These are phyloP conservation scores for Cerioporus squamosus DNA, from an alignment of 1,284 basidiomycete genomes.

Conservation along the genomic window DNA sequence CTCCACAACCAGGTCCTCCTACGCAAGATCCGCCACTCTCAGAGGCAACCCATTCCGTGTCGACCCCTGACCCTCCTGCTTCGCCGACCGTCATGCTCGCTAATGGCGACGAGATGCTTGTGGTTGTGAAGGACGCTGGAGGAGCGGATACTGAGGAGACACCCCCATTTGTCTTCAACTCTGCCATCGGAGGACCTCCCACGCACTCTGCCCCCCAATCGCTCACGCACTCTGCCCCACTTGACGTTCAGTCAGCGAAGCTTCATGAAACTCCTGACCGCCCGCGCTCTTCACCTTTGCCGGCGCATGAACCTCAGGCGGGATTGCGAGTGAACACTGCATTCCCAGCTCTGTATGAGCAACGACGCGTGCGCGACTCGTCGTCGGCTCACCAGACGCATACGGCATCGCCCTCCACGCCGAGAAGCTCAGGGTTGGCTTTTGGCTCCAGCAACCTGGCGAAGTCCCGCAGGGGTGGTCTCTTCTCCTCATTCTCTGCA, in stretches of 20 bases:
- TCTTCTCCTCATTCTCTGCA: background rate
- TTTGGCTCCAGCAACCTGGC: background rate
- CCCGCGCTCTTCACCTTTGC: too few relatives aligned
- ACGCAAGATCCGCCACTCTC: too few relatives aligned
- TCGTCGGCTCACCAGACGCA: background rate
- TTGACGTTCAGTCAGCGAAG: too few relatives aligned
- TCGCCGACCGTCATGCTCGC: conserved; percentile 1
- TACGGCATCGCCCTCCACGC: background rate
- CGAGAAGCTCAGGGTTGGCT: background rate
- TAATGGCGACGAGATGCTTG: background rate
- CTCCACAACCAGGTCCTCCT: too few relatives aligned
- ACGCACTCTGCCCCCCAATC: too few relatives aligned
- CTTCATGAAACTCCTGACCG: too few relatives aligned
- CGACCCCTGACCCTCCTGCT: background rate
- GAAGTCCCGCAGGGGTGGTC: background rate
- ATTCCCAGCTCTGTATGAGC: background rate
- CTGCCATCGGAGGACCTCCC: too few relatives aligned
- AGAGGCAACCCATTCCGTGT: background rate
- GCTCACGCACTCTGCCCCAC: background rate
- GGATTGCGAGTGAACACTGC: background rate
- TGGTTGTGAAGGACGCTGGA: background rate
- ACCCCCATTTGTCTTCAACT: too few relatives aligned
- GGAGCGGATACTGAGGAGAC: background rate
- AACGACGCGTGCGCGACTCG: background rate
- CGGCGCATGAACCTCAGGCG: too few relatives aligned